phyloP scores from a whole-genome alignment of 1,284 basidiomycete genomes.

The Vanrija sp. region DNA sequence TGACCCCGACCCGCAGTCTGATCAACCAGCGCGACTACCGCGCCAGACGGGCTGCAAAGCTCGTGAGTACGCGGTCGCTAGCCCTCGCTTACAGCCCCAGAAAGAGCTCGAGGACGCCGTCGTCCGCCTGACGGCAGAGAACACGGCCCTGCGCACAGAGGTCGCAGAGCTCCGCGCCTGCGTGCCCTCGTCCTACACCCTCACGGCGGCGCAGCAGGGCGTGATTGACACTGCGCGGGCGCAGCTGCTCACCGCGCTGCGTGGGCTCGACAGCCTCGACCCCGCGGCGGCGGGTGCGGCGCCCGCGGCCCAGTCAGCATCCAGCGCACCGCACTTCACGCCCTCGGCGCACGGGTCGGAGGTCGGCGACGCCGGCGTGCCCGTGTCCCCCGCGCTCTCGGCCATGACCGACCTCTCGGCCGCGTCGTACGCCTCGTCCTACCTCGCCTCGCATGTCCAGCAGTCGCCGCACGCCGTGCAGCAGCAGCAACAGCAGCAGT shows the following conservation, averaged over 20 bases:
- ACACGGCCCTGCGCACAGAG: constrained; percentile 2
- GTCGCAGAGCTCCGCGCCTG: background rate
- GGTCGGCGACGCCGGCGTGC: background rate
- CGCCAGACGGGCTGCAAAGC: constrained; percentile 15
- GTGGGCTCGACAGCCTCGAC: background rate
- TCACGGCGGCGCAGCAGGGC: background rate
- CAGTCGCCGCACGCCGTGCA: too few relatives aligned
- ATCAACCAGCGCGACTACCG: constrained; percentile 21
- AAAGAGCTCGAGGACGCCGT: background rate
- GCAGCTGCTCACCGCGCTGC: background rate
- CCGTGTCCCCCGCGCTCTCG: background rate
- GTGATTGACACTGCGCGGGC: background rate
- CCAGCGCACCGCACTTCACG: background rate
- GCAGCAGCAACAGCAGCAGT: background rate
- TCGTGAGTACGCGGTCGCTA: background rate
- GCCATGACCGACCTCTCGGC: background rate
- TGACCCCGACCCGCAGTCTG: constrained; percentile 14
- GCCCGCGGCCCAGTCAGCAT: background rate
- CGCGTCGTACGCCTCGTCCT: too few relatives aligned
- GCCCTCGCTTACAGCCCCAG: background rate
- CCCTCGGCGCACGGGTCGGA: background rate
- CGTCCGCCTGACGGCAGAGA: background rate
- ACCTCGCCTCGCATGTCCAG: too few relatives aligned
- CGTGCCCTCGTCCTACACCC: background rate
- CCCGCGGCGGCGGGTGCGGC: background rate